Conservation (phyloP, 2,329 filamentous ascomycete genomes). For the Fusarium oxysporum region DNA sequence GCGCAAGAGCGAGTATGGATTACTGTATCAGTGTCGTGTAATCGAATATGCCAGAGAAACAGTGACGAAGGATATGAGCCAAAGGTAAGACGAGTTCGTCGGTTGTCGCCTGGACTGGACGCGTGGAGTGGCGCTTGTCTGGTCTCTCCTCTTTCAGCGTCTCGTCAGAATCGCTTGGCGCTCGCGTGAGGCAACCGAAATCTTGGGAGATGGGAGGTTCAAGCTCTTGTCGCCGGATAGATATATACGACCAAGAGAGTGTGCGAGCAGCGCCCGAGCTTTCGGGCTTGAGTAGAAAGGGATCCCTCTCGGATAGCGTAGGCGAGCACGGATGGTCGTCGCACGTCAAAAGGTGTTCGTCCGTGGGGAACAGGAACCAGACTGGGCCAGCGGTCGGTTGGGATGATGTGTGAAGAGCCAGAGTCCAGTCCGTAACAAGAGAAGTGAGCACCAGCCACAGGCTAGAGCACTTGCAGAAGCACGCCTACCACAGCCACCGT, state of each 20-base stretch:
- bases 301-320: slow-evolving; percentile 44
- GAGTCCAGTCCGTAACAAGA: slow-evolving; percentile 17
- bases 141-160: slow-evolving; percentile 36
- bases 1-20: slow-evolving; percentile 4
- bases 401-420: slow-evolving; percentile 30
- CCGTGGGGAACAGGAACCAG: slow-evolving; percentile 38
- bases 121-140: slow-evolving; percentile 44
- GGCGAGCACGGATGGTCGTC: slow-evolving; percentile 43
- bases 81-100: slow-evolving; percentile 24
- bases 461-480: slow-evolving; percentile 25
- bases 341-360: slow-evolving; percentile 44
- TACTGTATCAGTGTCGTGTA: slow-evolving; percentile 2
- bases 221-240: slow-evolving; percentile 19
- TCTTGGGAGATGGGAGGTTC: slow-evolving; percentile 9
- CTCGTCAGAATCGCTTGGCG: slow-evolving; percentile 39
- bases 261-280: slow-evolving; percentile 41
- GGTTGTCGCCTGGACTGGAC: slow-evolving; percentile 34
- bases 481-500: slow-evolving; percentile 28
- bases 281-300: slow-evolving; percentile 39
- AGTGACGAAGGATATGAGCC: slow-evolving; percentile 10
- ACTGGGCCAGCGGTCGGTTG: slow-evolving; percentile 25
- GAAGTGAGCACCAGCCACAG: slow-evolving; percentile 38
- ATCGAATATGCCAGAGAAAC: slow-evolving; percentile 1
- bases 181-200: slow-evolving; percentile 44
- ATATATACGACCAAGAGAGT: slow-evolving; percentile 32